Base-by-base conservation (phyloP, 495 filamentous ascomycete species). In the Xylaria grammica region DNA sequence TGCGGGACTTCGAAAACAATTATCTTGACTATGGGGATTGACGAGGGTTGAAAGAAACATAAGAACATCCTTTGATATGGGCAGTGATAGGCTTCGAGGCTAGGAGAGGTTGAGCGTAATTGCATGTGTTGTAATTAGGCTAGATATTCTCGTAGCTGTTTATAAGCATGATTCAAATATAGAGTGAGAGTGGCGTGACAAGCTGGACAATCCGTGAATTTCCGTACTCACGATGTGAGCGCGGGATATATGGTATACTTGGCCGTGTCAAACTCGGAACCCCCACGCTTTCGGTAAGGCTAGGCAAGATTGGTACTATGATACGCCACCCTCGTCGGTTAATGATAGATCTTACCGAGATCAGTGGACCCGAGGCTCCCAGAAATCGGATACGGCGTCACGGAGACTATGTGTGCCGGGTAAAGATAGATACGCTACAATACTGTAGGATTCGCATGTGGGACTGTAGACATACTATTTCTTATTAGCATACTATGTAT, bases 281-380 rank as follows among this genome's bases (percentile, higher is more conserved):
- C 60, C 60, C 60, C 60, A 62, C 60, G 60, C 34, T 62, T 45
- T 53, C n/a, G 49, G 19, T 13, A 29, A 52, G n/a, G 58, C 58
- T 61, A 50, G 58, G 58, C 49, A 40, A 40, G 32, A 38, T 50
- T 50, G 44, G 27, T 19, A 24, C 20, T 15, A 29, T 26, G 11
- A 20, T 60, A 60, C 29, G 58, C 32, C 58, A 40, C 45, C 27
- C 45, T 60, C 9, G 9, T 61, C 30, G 58, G 32, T 51, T 29
- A 62, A 32, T 7, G 34, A 44, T 54, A 62, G 60, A 62, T 62
- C 58, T 61, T 61, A 40, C 58, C 58, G 30, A 61, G 46, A 30
- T 51, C 29, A 51, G 46, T 61, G 30, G 29, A 1, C 40, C 24
- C 26, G 27, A 53, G 9, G 50, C 24, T 53, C 29, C 30, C 45